These are phyloP conservation scores for Fusarium avenaceum DNA, from an alignment of 2,329 filamentous ascomycete species.

Conservation along the genomic window DNA sequence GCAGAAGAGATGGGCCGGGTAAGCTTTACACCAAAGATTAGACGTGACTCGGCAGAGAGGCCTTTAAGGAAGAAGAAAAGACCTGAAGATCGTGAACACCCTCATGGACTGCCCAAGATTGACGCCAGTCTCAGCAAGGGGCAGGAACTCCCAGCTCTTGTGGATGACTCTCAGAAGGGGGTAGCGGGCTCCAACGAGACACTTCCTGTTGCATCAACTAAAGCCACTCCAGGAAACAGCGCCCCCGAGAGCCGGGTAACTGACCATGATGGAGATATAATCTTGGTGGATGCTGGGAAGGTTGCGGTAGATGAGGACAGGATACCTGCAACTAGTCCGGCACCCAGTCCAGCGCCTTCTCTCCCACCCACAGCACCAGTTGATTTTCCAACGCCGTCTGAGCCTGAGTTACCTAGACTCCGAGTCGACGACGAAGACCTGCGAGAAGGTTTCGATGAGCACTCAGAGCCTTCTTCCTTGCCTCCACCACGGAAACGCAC, in stretches of 20 bases:
- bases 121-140: slow-evolving; percentile 13
- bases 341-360: slow-evolving; percentile 53
- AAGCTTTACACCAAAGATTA: slow-evolving; percentile 51
- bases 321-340: slow-evolving; percentile 57
- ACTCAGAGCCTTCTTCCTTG: slow-evolving; percentile 50
- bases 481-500: slow-evolving; percentile 42
- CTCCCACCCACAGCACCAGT: slow-evolving; percentile 45
- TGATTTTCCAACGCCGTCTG: slow-evolving; percentile 44
- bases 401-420: slow-evolving; percentile 55
- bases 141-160: slow-evolving; percentile 36
- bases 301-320: slow-evolving; percentile 51
- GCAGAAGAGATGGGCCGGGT: slow-evolving; percentile 59
- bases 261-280: slow-evolving; percentile 27
- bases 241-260: slow-evolving; percentile 15
- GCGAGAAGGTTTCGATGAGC: slow-evolving; percentile 18
- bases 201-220: slow-evolving; percentile 49
- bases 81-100: slow-evolving; percentile 1
- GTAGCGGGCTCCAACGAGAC: slow-evolving; percentile 46
- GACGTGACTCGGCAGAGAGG: slow-evolving; percentile 41
- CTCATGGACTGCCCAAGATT: background rate
- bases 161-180: slow-evolving; percentile 47
- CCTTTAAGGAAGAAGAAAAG: slow-evolving; percentile 50
- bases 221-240: slow-evolving; percentile 52
- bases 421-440: slow-evolving; percentile 41
- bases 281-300: slow-evolving; percentile 33